A percentile compares a stretch with the other conserved stretches of the same genome.
phyloP scores from a whole-genome alignment of 2,329 filamentous ascomycete genomes.

The Tolypocladium sp. region DNA sequence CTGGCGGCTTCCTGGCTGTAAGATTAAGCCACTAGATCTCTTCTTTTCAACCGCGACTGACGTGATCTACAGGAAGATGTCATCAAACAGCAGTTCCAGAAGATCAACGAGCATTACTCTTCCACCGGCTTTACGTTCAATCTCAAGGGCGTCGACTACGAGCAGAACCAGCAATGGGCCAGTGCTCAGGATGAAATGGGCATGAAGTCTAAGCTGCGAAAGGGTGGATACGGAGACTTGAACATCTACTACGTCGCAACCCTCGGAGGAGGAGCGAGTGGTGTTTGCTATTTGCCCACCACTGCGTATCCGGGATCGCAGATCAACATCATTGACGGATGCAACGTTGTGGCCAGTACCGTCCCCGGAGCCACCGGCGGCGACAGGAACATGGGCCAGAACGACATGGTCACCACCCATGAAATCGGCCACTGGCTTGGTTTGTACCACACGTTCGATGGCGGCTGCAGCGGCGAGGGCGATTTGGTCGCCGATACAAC shows the following conservation, averaged over 20 bases:
- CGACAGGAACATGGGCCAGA: not conserved
- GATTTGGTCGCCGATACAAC: not conserved
- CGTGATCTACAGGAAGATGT: not conserved
- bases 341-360: not conserved
- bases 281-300: not conserved
- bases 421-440: not conserved
- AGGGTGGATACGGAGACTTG: not conserved
- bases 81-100: not conserved
- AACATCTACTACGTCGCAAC: not conserved
- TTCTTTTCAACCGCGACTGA: not conserved
- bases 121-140: not conserved
- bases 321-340: not conserved
- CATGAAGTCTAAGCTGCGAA: not conserved
- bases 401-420: not conserved
- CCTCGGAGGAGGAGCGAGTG: not conserved
- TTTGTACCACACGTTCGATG: not conserved
- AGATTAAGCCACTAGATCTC: not conserved
- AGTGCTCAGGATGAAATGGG: not conserved
- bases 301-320: not conserved
- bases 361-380: not conserved
- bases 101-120: not conserved
- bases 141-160: not conserved
- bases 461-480: not conserved
- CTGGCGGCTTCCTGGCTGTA: not conserved
- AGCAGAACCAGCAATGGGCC: not conserved